A percentile compares a stretch with the other conserved stretches of the same genome.
These are phyloP conservation scores for Coemansia sp. DNA, from an alignment of 371 early-diverging fungal species.

Conservation along the genomic window DNA sequence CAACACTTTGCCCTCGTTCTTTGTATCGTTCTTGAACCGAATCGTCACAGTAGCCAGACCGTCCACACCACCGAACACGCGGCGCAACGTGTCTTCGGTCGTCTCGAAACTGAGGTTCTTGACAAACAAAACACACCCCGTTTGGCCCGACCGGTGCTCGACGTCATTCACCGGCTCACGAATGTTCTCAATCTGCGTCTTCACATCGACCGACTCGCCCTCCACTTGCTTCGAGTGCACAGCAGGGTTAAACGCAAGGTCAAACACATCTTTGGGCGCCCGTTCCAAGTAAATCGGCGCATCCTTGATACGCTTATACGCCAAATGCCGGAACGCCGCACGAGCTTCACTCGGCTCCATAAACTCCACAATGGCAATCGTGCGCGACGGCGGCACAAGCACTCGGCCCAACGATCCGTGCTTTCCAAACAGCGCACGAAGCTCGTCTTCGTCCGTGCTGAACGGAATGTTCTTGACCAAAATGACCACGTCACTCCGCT, in stretches of 20 bases:
- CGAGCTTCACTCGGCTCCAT: slow-evolving; percentile 86
- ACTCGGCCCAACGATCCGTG: slow-evolving; percentile 87
- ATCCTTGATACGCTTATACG: slow-evolving; percentile 87
- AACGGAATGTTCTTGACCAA: slow-evolving; percentile 93
- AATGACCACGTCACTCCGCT: slow-evolving; percentile 84
- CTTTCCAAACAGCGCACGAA: slow-evolving; percentile 76
- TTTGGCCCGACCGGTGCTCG: slow-evolving; percentile 22
- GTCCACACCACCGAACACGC: slow-evolving; percentile 66
- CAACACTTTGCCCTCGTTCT: slow-evolving; percentile 67
- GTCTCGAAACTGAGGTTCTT: slow-evolving; percentile 93
- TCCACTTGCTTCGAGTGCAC: slow-evolving; percentile 11
- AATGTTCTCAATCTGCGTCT: slow-evolving; percentile 48
- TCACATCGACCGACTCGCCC: slow-evolving; percentile 26
- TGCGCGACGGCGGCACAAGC: slow-evolving; percentile 89
- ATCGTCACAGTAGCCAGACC: slow-evolving; percentile 78
- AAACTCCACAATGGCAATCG: slow-evolving; percentile 93
- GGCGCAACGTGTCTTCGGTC: slow-evolving; percentile 67
- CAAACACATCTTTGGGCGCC: slow-evolving; percentile 85
- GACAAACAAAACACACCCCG: slow-evolving; percentile 79
- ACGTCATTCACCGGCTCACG: slow-evolving; percentile 19
- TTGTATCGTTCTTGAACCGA: slow-evolving; percentile 70
- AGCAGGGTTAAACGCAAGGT: slow-evolving; percentile 57
- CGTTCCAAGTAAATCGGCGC: slow-evolving; percentile 90
- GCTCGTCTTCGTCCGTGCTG: slow-evolving; percentile 73
- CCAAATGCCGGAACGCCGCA: slow-evolving; percentile 81